These are phyloP conservation scores for Porphyrellus cyaneotinctus DNA, from an alignment of 768 basidiomycete species.

Conservation along the genomic window DNA sequence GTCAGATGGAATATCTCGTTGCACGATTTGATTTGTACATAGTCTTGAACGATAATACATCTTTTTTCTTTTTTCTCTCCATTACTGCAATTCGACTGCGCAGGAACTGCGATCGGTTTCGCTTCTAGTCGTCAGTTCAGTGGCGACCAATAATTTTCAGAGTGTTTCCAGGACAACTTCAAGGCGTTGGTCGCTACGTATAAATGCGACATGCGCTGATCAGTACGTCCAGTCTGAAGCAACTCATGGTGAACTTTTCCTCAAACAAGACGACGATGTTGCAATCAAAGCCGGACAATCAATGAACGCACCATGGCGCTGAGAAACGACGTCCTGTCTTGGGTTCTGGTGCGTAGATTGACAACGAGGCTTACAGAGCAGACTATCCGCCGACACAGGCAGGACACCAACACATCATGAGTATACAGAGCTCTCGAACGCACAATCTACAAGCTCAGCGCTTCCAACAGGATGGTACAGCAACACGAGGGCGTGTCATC, in stretches of 20 bases:
- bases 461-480: constrained; percentile 4
- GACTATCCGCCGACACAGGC: background rate
- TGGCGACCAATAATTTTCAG: too few species aligned
- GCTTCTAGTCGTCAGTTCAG: too few species aligned
- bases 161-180: too few species aligned
- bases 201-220: background rate
- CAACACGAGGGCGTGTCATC: constrained; percentile 54
- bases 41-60: background rate
- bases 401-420: constrained; percentile 11
- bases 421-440: background rate
- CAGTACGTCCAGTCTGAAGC: background rate
- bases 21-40: background rate
- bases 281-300: constrained; percentile 1
- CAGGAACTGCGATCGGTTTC: background rate
- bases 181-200: too few species aligned
- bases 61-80: background rate
- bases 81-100: too few species aligned
- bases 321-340: too few species aligned
- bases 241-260: too few species aligned
- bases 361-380: constrained; percentile 1
- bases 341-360: constrained; percentile 8
- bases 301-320: background rate
- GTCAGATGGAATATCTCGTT: background rate
- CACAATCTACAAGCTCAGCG: background rate
- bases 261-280: background rate